These are phyloP conservation scores for Coemansia nantahalensis DNA, from an alignment of 192 early-diverging fungal species.

Conservation along the genomic window DNA sequence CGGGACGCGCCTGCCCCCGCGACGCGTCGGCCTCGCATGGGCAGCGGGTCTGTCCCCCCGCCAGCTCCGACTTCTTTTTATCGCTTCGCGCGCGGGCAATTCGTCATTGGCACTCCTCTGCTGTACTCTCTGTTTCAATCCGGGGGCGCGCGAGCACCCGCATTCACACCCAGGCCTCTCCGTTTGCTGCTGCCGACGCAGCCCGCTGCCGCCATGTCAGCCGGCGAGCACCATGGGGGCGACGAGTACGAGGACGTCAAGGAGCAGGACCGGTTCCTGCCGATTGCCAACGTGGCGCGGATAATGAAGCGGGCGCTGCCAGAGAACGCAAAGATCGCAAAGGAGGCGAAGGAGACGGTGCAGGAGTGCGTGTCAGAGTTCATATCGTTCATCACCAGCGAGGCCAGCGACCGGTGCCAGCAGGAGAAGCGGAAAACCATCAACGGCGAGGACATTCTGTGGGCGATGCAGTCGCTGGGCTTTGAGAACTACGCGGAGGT, in stretches of 20 bases:
- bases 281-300: constrained; percentile 93
- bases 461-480: constrained; percentile 96
- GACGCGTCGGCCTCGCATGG: no score
- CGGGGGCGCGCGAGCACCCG: no score
- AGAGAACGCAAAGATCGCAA: constrained; percentile 97
- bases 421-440: constrained; percentile 97
- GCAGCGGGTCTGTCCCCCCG: no score
- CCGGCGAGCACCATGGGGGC: constrained; percentile 30
- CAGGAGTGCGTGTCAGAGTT: constrained; percentile 99
- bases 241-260: constrained; percentile 75
- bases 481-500: constrained; percentile 96
- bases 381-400: constrained; percentile 96
- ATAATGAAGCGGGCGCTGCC: constrained; percentile 98
- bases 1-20: no score
- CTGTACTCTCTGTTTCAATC: no score
- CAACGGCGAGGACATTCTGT: constrained; percentile 97
- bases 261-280: constrained; percentile 94
- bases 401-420: constrained; percentile 93
- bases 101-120: no score
- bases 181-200: no score
- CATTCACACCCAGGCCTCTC: neutral
- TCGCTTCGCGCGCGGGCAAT: no score
- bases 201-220: constrained; percentile 21
- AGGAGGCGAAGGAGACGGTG: constrained; percentile 95
- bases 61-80: no score